Evolutionary conservation across 345 rosid genomes (phyloP).

Genomic region (Corchorus olitorius): DNA sequence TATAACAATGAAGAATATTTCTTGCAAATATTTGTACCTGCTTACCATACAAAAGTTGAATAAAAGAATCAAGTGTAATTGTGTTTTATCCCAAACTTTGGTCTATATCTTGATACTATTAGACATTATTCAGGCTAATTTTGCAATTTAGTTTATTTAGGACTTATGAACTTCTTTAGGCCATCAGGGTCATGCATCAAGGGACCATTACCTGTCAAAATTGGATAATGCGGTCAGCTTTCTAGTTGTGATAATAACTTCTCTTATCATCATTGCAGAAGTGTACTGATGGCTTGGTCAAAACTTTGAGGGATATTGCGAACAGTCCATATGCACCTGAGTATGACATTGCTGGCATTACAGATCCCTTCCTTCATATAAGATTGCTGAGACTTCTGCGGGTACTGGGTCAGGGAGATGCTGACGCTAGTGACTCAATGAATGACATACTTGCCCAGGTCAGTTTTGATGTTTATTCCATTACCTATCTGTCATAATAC

Average conservation of each 20-base stretch:
- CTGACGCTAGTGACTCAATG: conserved; percentile 94
- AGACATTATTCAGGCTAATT: conserved; percentile 9
- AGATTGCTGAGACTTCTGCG: conserved; percentile 89
- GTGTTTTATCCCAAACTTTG: conserved; percentile 17
- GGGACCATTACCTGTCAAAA: conserved; percentile 13
- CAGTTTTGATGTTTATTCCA: conserved; percentile 28
- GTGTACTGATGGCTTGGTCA: conserved; percentile 88
- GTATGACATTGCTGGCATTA: conserved; percentile 96
- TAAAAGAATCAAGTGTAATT: background rate
- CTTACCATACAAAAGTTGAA: background rate
- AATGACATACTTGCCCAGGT: conserved; percentile 99
- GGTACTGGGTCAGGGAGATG: conserved; percentile 91
- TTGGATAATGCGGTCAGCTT: conserved; percentile 7
- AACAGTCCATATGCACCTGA: conserved; percentile 98
- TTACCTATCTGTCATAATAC: background rate
- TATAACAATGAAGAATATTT: background rate
- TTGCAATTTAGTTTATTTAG: conserved; percentile 21
- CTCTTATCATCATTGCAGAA: conserved; percentile 51
- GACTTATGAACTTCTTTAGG: conserved; percentile 21
- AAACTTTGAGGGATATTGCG: conserved; percentile 76
- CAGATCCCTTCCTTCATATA: conserved; percentile 98
- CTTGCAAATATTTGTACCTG: background rate
- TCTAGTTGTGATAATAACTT: conserved; percentile 17
- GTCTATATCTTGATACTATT: background rate
- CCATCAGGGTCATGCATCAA: background rate